Conservation (phyloP, 73 alveolate species). For the Paramecium biaurelia region DNA sequence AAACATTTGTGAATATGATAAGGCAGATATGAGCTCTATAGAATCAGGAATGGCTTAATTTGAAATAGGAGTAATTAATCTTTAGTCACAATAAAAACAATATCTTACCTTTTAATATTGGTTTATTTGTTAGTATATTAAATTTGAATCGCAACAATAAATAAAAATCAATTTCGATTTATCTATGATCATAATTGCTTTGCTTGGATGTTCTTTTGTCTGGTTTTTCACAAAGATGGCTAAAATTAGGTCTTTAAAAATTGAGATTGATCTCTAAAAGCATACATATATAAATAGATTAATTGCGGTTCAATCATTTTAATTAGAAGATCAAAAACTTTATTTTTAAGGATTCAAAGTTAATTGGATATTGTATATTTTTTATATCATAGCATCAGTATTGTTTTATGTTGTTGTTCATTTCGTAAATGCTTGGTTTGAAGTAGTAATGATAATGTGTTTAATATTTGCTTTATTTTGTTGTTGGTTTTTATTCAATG, state of each 20-base stretch:
- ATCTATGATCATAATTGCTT: neutral
- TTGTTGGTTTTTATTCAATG: neutral
- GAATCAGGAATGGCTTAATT: neutral
- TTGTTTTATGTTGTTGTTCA: neutral
- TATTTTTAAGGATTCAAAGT: slow-evolving; percentile 1
- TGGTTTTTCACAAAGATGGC: neutral
- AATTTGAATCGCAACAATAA: neutral
- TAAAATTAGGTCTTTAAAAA: neutral
- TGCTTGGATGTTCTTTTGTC: neutral
- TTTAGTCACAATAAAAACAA: neutral
- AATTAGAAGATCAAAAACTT: neutral
- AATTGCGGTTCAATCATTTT: neutral
- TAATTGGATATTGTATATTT: neutral
- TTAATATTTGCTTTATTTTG: neutral
- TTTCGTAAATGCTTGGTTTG: neutral
- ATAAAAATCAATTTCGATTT: neutral
- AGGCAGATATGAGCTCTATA: neutral
- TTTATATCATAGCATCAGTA: neutral
- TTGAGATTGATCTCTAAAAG: neutral
- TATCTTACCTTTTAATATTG: neutral
- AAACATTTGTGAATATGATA: neutral
- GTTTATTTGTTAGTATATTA: neutral
- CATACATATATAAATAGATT: neutral
- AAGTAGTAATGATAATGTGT: neutral
- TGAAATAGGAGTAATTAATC: neutral